phyloP scores from a whole-genome alignment of 805 yeast species.

The Sugiyamaella valdiviana region DNA sequence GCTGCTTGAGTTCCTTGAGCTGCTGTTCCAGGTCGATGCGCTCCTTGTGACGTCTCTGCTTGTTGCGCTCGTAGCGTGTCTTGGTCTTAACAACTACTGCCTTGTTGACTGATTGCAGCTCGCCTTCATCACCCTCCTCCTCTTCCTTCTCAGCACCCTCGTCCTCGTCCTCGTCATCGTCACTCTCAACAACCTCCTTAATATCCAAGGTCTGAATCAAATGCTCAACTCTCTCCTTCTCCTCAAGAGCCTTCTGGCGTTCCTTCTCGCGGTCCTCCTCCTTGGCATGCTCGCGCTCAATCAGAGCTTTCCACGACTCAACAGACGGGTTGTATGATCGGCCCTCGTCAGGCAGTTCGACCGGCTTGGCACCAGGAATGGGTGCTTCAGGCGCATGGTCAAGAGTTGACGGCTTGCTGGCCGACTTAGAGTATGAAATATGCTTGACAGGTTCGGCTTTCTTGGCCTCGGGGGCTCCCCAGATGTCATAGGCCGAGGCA shows the following conservation, averaged over 20 bases:
- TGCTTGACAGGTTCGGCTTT: slow-evolving; percentile 10
- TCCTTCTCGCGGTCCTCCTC: slow-evolving; percentile 65
- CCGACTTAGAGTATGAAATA: slow-evolving; percentile 21
- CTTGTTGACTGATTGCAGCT: slow-evolving; percentile 54
- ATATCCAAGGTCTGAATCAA: slow-evolving; percentile 59
- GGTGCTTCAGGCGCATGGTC: slow-evolving; percentile 54
- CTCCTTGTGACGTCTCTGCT: slow-evolving; percentile 51
- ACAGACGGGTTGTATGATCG: slow-evolving; percentile 88
- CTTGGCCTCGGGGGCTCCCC: slow-evolving; percentile 42
- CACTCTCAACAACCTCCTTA: slow-evolving; percentile 41
- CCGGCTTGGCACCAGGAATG: slow-evolving; percentile 38
- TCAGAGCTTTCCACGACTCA: slow-evolving; percentile 71
- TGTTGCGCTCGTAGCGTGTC: slow-evolving; percentile 72
- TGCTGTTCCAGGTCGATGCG: slow-evolving; percentile 44
- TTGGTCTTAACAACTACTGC: slow-evolving; percentile 65
- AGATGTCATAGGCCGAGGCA: slow-evolving; percentile 54
- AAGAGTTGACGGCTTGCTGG: slow-evolving; percentile 36
- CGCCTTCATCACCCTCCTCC: slow-evolving; percentile 35
- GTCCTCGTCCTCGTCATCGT: slow-evolving; percentile 25
- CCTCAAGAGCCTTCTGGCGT: slow-evolving; percentile 54
- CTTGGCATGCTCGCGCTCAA: slow-evolving; percentile 56
- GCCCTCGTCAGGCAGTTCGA: slow-evolving; percentile 67
- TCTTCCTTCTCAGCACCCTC: slow-evolving; percentile 26
- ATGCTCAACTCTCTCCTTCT: slow-evolving; percentile 55
- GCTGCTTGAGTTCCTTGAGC: slow-evolving; percentile 52